These are phyloP conservation scores for Coemansia furcata DNA, from an alignment of 192 early-diverging fungal genomes.

Conservation along the genomic window DNA sequence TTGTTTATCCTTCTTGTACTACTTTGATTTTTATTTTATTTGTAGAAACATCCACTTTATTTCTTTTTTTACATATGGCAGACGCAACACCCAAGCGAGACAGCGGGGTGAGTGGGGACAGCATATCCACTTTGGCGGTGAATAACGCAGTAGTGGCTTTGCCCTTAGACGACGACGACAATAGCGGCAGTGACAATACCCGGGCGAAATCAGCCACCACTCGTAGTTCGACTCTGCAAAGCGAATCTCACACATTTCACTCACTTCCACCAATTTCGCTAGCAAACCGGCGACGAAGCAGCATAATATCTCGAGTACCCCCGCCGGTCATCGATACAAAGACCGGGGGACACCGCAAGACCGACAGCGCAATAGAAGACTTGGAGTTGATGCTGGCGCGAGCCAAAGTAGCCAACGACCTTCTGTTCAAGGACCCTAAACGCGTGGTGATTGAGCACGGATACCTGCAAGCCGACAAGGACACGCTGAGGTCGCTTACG, in stretches of 20 bases:
- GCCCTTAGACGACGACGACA: neutral
- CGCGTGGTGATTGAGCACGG: conserved; percentile 44
- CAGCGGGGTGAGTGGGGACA: conserved; percentile 1
- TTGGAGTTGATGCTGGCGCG: conserved; percentile 32
- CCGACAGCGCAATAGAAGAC: neutral
- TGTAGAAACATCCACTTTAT: neutral
- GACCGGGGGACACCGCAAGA: neutral
- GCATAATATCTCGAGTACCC: neutral
- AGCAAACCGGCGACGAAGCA: neutral
- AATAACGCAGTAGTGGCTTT: neutral
- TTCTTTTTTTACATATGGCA: neutral
- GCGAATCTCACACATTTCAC: neutral
- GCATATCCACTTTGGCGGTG: neutral
- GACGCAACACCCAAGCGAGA: neutral
- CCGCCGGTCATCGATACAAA: neutral
- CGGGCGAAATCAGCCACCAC: neutral
- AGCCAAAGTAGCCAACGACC: conserved; percentile 43
- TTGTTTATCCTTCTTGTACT: neutral
- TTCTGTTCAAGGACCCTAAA: conserved; percentile 40
- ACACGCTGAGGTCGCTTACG: conserved; percentile 27
- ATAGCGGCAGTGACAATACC: neutral
- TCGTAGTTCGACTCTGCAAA: neutral
- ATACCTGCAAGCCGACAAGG: conserved; percentile 20
- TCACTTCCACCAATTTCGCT: neutral
- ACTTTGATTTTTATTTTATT: neutral